These are phyloP conservation scores for Lolium rigidum DNA, from an alignment of 176 grass and related monocot genomes.

Conservation along the genomic window DNA sequence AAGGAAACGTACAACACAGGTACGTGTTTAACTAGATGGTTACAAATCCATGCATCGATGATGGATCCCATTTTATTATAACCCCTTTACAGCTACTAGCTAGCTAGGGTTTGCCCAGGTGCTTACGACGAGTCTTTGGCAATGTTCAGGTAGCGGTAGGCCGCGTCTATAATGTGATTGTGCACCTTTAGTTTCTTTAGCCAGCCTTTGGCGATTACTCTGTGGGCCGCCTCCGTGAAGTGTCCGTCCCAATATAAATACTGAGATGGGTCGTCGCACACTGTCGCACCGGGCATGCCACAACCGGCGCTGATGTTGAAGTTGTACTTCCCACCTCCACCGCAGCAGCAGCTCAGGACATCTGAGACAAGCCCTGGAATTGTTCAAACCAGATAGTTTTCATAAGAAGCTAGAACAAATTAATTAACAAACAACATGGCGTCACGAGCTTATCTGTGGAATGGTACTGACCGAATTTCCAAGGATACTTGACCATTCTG, in stretches of 20 bases:
- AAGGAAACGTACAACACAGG: background rate
- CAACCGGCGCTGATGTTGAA: constrained; percentile 44
- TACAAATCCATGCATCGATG: background rate
- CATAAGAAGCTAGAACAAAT: too few species aligned
- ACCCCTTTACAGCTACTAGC: background rate
- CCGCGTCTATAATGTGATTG: background rate
- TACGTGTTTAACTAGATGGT: background rate
- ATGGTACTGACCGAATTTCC: background rate
- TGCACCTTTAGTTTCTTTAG: background rate
- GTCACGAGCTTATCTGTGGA: too few species aligned
- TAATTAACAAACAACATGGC: too few species aligned
- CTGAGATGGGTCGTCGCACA: constrained; percentile 40
- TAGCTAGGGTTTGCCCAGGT: background rate
- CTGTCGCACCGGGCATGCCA: constrained; percentile 32
- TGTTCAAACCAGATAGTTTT: background rate
- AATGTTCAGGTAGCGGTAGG: background rate
- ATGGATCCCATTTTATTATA: background rate
- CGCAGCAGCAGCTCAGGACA: constrained; percentile 56
- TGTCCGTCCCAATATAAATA: constrained; percentile 64
- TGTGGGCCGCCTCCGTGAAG: constrained; percentile 51
- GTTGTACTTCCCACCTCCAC: constrained; percentile 59
- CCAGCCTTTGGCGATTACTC: constrained; percentile 47
- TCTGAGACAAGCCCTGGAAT: constrained; percentile 48
- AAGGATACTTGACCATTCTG: constrained; percentile 24
- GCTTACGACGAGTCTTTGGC: background rate